Base-by-base conservation (phyloP, 1,284 basidiomycete genomes). In the Puccinia triticina region DNA sequence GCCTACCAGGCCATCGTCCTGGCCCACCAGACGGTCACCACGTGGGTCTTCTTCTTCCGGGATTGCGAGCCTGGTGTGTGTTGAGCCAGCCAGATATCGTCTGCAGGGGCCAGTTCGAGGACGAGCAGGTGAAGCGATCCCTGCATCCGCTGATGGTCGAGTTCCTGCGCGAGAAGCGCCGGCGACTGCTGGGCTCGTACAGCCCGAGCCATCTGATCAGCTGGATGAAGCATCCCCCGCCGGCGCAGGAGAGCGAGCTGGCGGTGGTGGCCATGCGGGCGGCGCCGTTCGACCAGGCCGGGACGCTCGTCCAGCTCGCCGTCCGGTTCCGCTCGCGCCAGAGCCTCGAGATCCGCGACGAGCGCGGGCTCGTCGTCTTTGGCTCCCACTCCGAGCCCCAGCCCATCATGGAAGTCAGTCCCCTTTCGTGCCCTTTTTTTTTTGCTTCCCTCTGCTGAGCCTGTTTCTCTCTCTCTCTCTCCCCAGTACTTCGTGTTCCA, bases 401-500 rank as follows among this genome's bases (percentile, higher is more conserved):
- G 37, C 26, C 40, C 14, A 43, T 81, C 12, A 74, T 74, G 79
- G 71, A 74, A 48, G 79, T 81, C n/a, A 73, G 78, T 73, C 48
- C 10, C 53, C 46, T 43, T 67, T 55, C 18, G 37, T 64, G 32
- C 26, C 32, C 16, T 34, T n/a, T 5, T 66, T 4, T 32, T 32
- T 18, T 10, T 29, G n/a, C 53, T 3, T 80, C 23, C 14, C n/a
- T 23, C 16, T n/a, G n/a, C 21, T 1, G 3, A 73, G 43, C 26
- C 14, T 29, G 18, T 14, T 37, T 53, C 18, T 40, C 59, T n/a
- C n/a, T n/a, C n/a, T n/a, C 55, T 40, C 40, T 26, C 12, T 55
- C 7, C 26, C 21, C n/a, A 81, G 71, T 81, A 81, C 74, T 81
- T 48, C 37, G 71, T 81, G 5, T 81, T 81, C 59, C 79, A 81